These are phyloP conservation scores for Tuctoria greenei DNA, from an alignment of 176 grass and related monocot genomes.

Conservation along the genomic window DNA sequence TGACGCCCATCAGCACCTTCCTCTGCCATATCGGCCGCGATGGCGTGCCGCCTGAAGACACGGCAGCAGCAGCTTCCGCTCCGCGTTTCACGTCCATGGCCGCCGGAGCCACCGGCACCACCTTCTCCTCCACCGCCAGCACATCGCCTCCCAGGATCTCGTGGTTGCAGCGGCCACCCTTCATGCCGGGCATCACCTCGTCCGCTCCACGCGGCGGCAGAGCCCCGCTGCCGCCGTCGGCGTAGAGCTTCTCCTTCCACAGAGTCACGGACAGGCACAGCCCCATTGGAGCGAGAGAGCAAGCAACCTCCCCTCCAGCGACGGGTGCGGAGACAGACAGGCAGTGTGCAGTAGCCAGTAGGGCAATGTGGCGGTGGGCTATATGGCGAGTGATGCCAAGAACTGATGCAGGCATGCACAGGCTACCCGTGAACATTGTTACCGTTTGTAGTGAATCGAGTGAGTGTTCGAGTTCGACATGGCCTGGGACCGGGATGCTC, in stretches of 20 bases:
- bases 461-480: neutral
- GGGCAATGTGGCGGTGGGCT: neutral
- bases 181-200: neutral
- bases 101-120: neutral
- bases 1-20: constrained; percentile 50
- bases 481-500: neutral
- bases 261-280: constrained; percentile 43
- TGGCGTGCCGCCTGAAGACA: neutral
- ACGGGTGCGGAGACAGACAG: neutral
- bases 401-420: constrained; percentile 15
- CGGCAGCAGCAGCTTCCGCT: neutral
- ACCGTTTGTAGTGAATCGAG: constrained; percentile 15
- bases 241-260: constrained; percentile 43
- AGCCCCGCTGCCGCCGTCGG: neutral
- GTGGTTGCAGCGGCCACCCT: neutral
- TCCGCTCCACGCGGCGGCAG: no score
- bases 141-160: neutral
- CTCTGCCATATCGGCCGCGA: constrained; percentile 45
- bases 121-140: neutral
- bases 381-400: constrained; percentile 31
- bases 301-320: neutral
- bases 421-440: constrained; percentile 27
- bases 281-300: constrained; percentile 13
- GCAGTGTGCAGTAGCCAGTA: neutral
- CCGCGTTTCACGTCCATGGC: neutral